Conservation (phyloP, 2,329 filamentous ascomycete genomes). For the Madurella mycetomatis region DNA sequence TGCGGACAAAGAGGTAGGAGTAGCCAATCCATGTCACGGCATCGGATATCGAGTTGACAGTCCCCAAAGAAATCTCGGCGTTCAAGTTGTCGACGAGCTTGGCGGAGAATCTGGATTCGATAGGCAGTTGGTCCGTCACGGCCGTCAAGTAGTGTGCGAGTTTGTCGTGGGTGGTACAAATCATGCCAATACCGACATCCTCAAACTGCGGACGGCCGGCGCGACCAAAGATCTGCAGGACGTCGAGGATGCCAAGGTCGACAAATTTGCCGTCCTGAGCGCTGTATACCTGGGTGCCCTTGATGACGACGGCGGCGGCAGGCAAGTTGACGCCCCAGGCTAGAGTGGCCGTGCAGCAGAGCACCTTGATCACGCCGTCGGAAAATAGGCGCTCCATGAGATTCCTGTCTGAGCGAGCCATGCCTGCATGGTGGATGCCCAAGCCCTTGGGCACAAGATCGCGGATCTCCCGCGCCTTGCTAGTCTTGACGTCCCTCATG, state of each 20-base stretch:
- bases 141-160: conserved; percentile 85
- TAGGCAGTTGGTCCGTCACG: conserved; percentile 92
- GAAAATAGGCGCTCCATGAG: conserved; percentile 90
- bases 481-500: conserved; percentile 77
- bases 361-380: conserved; percentile 89
- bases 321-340: conserved; percentile 99
- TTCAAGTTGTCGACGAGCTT: conserved; percentile 96
- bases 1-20: conserved; percentile 94
- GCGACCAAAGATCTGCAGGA: conserved; percentile 96
- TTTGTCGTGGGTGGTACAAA: conserved; percentile 94
- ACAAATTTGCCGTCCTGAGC: conserved; percentile 95
- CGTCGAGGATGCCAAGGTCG: conserved; percentile 92
- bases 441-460: conserved; percentile 88
- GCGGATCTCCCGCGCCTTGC: conserved; percentile 78
- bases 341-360: conserved; percentile 96
- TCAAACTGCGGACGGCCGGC: conserved; percentile 97
- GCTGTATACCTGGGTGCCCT: conserved; percentile 95
- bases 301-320: conserved; percentile 94
- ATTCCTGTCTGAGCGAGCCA: conserved; percentile 91
- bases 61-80: conserved; percentile 88
- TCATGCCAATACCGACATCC: conserved; percentile 96
- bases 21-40: conserved; percentile 97
- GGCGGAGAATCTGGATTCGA: conserved; percentile 92
- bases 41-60: conserved; percentile 89
- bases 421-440: conserved; percentile 93